Evolutionary conservation across 495 filamentous ascomycete species (phyloP), one percentile per base, ranked within the genome.

Genomic region (Xylaria nigripes): DNA sequence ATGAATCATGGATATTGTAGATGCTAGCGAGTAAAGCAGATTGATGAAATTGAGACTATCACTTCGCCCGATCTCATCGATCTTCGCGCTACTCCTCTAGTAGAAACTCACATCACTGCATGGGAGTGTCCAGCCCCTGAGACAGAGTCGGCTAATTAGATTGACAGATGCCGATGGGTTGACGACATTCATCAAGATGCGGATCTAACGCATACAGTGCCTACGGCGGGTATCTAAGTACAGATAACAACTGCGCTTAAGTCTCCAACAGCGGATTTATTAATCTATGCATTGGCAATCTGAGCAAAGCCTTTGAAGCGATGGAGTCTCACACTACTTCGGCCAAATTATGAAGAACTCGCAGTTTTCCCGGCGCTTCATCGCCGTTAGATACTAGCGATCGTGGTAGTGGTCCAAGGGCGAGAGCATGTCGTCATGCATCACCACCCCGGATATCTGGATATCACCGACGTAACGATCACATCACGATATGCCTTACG

Each of bases 371-470:
- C 16, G 36, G 36, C 16, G 36, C 36, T 18, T 40, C 36, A 18
- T 40, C 36, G 4, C 36, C 3, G 15, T 18, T 19, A 9, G 36
- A 18, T n/a, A 5, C n/a, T 40, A 40, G 16, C 5, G 4, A 18
- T 12, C 32, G 16, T 40, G n/a, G 36, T 19, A 13, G 36, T 9
- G 8, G 15, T 29, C 2, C 10, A 36, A 8, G 32, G 32, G 36
- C 36, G 16, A 12, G 46, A 19, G 27, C 46, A 36, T 48, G 45
- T 55, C 45, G 7, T 55, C 52, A 44, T 55, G 22, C 19, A 43
- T 45, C 43, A 45, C 43, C 22, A 25, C 19, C 9, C 23, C 7
- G 15, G 4, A 6, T 8, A 18, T 12, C 36, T 29, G 4, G 25
- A 9, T 4, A 13, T 10, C 7, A 34, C 32, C 15, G 23, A 19